Percentiles rank a stretch among this genome's conserved stretches.
Conservation (phyloP, 2,329 filamentous ascomycete species). For the Xylaria sp. region DNA sequence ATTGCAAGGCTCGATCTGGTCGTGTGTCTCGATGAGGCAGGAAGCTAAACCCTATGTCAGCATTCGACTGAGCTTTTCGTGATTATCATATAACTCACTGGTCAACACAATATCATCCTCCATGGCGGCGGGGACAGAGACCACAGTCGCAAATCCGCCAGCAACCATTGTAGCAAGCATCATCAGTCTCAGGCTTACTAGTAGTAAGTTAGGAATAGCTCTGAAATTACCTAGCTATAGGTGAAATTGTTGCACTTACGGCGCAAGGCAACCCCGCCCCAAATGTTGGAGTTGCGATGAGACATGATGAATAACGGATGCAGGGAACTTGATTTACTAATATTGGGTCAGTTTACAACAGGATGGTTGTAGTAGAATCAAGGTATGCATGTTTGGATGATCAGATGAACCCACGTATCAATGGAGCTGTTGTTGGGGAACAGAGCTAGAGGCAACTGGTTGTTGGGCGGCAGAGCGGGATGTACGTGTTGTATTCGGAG, state of each 20-base stretch:
- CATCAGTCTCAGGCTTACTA: slow-evolving; percentile 13
- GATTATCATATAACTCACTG: slow-evolving; percentile 5
- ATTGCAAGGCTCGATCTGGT: neutral
- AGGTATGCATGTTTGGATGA: neutral
- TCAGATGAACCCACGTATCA: neutral
- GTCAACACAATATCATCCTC: neutral
- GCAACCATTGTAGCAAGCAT: neutral
- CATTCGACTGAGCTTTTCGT: neutral
- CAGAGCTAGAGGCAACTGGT: neutral
- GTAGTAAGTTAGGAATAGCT: neutral
- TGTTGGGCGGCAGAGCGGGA: neutral
- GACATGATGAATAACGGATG: slow-evolving; percentile 5
- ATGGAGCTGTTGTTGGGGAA: neutral
- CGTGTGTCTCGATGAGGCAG: no score
- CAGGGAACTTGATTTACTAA: neutral
- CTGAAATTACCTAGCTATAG: neutral
- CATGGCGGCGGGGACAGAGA: neutral
- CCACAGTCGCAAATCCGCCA: neutral
- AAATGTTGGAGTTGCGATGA: neutral
- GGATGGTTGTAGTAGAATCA: neutral
- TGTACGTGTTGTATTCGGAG: no score
- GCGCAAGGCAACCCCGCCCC: neutral
- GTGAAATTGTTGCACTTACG: slow-evolving; percentile 10
- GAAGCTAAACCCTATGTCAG: slow-evolving; percentile 14
- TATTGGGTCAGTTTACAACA: neutral